A percentile compares a stretch with the other conserved stretches of the same genome.
Conservation (phyloP, 1,139 yeast species). For the Suhomyces anneliseae region DNA sequence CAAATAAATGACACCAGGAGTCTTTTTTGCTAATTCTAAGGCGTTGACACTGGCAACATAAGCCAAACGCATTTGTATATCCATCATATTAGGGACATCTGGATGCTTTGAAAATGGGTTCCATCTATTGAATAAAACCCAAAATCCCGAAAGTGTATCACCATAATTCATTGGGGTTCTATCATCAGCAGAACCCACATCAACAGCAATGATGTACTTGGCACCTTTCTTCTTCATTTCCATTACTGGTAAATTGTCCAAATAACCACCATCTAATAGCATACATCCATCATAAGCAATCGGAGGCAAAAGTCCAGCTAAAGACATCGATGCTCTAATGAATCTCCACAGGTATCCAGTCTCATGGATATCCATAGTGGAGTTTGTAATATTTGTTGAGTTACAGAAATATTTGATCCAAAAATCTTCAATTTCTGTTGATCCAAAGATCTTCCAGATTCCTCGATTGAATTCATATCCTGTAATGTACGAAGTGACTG, state of each 20-base stretch:
- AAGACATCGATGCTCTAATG: conserved; percentile 93
- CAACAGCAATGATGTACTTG: conserved; percentile 87
- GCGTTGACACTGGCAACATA: conserved; percentile 96
- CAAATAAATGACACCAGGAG: conserved; percentile 85
- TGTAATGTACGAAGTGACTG: conserved; percentile 90
- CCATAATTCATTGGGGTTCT: conserved; percentile 90
- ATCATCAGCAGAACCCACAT: conserved; percentile 94
- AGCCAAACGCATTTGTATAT: conserved; percentile 88
- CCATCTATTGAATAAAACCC: conserved; percentile 88
- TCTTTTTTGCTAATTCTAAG: conserved; percentile 76
- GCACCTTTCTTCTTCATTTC: conserved; percentile 93
- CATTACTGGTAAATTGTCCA: conserved; percentile 87
- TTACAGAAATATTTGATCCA: conserved; percentile 90
- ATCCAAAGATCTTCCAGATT: conserved; percentile 93
- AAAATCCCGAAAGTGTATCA: conserved; percentile 86
- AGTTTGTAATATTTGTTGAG: conserved; percentile 94
- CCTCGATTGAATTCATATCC: conserved; percentile 98
- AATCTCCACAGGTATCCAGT: conserved; percentile 95
- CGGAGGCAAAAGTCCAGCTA: conserved; percentile 92
- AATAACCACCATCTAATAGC: conserved; percentile 94
- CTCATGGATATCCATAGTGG: conserved; percentile 91
- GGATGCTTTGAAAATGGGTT: conserved; percentile 89
- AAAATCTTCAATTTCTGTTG: conserved; percentile 88
- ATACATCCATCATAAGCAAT: conserved; percentile 86
- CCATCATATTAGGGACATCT: conserved; percentile 91